Percentiles rank a stretch among this genome's conserved stretches.
Conservation (phyloP, 1,139 yeast genomes). For the Candida labiduridarum region DNA sequence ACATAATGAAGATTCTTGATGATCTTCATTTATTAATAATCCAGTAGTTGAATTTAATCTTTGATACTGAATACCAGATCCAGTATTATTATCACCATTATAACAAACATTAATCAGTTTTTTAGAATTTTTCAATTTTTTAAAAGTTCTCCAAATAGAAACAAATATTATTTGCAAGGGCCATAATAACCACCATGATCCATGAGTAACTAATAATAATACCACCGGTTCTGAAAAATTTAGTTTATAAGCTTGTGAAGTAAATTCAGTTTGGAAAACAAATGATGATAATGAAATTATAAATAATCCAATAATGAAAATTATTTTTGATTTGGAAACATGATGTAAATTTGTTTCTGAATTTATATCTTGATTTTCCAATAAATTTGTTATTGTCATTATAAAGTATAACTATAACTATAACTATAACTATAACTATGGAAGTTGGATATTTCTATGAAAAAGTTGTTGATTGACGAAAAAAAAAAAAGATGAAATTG, state of each 20-base stretch:
- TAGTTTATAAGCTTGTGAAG: conserved; percentile 65
- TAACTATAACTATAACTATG: too few species aligned
- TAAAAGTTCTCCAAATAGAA: conserved; percentile 46
- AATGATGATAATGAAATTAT: conserved; percentile 63
- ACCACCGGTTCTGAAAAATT: conserved; percentile 73
- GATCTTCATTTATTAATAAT: conserved; percentile 32
- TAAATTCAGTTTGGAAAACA: conserved; percentile 79
- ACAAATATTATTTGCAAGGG: conserved; percentile 64
- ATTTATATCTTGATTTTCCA: conserved; percentile 13
- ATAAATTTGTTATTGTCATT: conserved; percentile 22
- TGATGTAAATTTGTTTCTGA: conserved; percentile 13
- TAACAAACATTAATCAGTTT: not conserved
- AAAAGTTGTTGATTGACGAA: not conserved
- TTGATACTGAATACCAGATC: conserved; percentile 25
- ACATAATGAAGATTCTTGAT: too few species aligned
- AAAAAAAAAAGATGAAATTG: not conserved
- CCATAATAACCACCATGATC: conserved; percentile 78
- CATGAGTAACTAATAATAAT: conserved; percentile 70
- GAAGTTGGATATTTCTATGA: too few species aligned
- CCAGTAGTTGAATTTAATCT: conserved; percentile 31
- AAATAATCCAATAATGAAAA: conserved; percentile 60
- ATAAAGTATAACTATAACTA: conserved; percentile 1
- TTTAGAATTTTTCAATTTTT: conserved; percentile 22
- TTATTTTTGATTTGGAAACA: conserved; percentile 40
- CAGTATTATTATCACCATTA: not conserved